phyloP scores from a whole-genome alignment of 2,329 filamentous ascomycete species.

The Aureobasidium sp. region DNA sequence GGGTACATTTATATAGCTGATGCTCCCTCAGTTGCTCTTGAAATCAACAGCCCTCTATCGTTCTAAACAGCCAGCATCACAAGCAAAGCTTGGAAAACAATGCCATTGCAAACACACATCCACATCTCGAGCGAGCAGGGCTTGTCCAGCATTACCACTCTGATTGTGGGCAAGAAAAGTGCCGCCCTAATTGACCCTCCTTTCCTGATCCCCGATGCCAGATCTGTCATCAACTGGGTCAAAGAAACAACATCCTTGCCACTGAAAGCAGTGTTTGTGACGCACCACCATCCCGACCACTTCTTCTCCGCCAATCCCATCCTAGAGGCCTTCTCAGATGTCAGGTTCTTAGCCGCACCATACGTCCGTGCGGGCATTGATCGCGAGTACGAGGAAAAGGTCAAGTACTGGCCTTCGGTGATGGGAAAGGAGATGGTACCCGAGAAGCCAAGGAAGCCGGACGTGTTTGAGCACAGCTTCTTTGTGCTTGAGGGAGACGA shows the following conservation, averaged over 20 bases:
- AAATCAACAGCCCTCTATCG: no score
- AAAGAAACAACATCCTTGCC: slow-evolving; percentile 19
- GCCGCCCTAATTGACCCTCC: slow-evolving; percentile 25
- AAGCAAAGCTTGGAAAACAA: neutral
- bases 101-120: slow-evolving; percentile 13
- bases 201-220: slow-evolving; percentile 26
- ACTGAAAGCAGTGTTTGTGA: slow-evolving; percentile 26
- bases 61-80: neutral
- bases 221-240: slow-evolving; percentile 23
- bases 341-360: slow-evolving; percentile 18
- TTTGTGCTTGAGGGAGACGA: slow-evolving; percentile 23
- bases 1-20: neutral
- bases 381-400: slow-evolving; percentile 28
- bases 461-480: slow-evolving; percentile 22
- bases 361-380: slow-evolving; percentile 26
- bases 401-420: slow-evolving; percentile 24
- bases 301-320: slow-evolving; percentile 23
- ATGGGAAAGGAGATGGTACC: slow-evolving; percentile 25
- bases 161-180: slow-evolving; percentile 19
- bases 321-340: slow-evolving; percentile 22
- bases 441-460: slow-evolving; percentile 21
- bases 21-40: neutral
- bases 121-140: slow-evolving; percentile 20
- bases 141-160: slow-evolving; percentile 23
- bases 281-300: slow-evolving; percentile 30